Conservation (phyloP, 805 yeast species). For the Candida manassasensis region DNA sequence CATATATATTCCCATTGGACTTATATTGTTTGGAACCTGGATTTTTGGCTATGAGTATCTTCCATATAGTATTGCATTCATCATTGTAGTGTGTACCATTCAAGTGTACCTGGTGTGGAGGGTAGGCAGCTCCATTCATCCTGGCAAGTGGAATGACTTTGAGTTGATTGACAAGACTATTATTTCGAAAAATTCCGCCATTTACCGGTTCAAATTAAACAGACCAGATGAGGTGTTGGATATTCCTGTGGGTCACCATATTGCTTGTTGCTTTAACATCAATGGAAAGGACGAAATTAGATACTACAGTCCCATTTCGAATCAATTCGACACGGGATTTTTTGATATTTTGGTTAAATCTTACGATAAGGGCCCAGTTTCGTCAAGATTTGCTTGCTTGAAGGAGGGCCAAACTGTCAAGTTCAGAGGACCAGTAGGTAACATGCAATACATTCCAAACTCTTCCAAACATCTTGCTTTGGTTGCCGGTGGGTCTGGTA, state of each 20-base stretch:
- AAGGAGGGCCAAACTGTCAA: conserved; percentile 61
- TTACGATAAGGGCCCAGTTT: conserved; percentile 65
- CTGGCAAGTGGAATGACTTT: conserved; percentile 55
- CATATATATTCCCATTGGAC: conserved; percentile 61
- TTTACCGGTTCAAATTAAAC: conserved; percentile 65
- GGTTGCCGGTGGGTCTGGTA: conserved; percentile 85
- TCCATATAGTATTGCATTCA: conserved; percentile 39
- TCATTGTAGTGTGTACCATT: conserved; percentile 28
- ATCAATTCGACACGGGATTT: conserved; percentile 64
- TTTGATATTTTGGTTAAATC: conserved; percentile 76
- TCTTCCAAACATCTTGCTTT: conserved; percentile 60
- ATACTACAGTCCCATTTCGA: conserved; percentile 74
- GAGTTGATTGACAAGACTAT: conserved; percentile 73
- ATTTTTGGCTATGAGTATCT: conserved; percentile 49
- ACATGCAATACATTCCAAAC: conserved; percentile 54
- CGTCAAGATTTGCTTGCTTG: conserved; percentile 60
- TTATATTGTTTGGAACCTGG: conserved; percentile 56
- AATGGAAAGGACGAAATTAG: conserved; percentile 54
- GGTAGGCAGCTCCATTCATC: conserved; percentile 42
- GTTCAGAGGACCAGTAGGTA: conserved; percentile 78
- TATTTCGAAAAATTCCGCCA: conserved; percentile 64
- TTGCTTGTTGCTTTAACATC: conserved; percentile 52
- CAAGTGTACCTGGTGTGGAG: conserved; percentile 38
- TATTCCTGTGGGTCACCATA: conserved; percentile 72
- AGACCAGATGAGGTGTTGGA: conserved; percentile 57